These are phyloP conservation scores for Gossypium davidsonii DNA, from an alignment of 441 rosid genomes.

Conservation along the genomic window DNA sequence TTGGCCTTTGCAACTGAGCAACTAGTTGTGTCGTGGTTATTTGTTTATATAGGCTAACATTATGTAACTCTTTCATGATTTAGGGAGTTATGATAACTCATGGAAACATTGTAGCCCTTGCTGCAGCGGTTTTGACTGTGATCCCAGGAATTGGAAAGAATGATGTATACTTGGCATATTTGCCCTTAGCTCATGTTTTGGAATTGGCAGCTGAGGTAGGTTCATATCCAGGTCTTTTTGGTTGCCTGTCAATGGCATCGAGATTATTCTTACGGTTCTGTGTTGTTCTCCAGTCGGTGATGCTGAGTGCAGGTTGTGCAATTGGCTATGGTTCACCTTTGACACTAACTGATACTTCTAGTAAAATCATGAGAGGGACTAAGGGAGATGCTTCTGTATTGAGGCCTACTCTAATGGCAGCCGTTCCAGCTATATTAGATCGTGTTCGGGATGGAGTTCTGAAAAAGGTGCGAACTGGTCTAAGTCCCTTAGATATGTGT, in stretches of 20 bases:
- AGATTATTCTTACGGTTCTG: constrained; percentile 18
- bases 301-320: constrained; percentile 62
- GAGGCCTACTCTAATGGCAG: constrained; percentile 77
- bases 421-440: constrained; percentile 89
- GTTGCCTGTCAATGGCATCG: constrained; percentile 8
- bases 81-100: constrained; percentile 97
- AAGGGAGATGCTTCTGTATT: constrained; percentile 81
- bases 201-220: constrained; percentile 89
- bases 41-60: constrained; percentile 19
- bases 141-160: constrained; percentile 48
- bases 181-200: constrained; percentile 95
- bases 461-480: constrained; percentile 46
- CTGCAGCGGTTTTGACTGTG: constrained; percentile 73
- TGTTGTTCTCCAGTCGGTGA: constrained; percentile 51
- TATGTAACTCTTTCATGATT: constrained; percentile 16
- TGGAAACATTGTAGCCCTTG: constrained; percentile 73
- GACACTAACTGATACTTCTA: constrained; percentile 80
- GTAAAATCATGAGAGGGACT: constrained; percentile 82
- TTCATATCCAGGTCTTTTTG: constrained; percentile 5
- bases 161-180: constrained; percentile 71
- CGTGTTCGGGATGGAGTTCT: constrained; percentile 83
- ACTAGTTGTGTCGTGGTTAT: constrained; percentile 3
- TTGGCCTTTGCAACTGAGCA: not conserved
- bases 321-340: constrained; percentile 85
- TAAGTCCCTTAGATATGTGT: not conserved